Conservation (phyloP, 2,329 filamentous ascomycete genomes). For the Colletotrichum sp. region DNA sequence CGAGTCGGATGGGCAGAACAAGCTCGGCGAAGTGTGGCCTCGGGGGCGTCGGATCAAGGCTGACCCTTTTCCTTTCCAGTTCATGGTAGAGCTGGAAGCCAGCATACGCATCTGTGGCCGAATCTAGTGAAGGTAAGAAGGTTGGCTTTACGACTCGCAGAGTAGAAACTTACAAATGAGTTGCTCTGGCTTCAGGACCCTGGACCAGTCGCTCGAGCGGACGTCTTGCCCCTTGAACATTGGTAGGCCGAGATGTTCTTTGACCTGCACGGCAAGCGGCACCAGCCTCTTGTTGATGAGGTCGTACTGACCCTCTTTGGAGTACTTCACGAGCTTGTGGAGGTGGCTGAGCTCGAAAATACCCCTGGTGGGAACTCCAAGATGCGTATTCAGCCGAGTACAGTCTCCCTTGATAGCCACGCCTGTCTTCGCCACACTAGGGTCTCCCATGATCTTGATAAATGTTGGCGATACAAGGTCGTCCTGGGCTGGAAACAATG, state of each 20-base stretch:
- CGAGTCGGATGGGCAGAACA: constrained; percentile 65
- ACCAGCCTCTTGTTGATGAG: constrained; percentile 72
- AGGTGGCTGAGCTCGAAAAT: constrained; percentile 85
- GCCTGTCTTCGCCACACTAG: constrained; percentile 74
- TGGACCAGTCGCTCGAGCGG: constrained; percentile 77
- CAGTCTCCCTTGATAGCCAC: constrained; percentile 77
- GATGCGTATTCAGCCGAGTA: constrained; percentile 69
- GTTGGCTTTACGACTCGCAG: neutral
- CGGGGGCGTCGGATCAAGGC: constrained; percentile 73
- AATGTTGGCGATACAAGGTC: constrained; percentile 76
- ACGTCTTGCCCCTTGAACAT: constrained; percentile 76
- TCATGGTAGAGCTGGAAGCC: constrained; percentile 74
- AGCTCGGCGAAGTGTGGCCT: constrained; percentile 73
- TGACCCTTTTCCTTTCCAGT: constrained; percentile 71
- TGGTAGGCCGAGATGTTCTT: constrained; percentile 74
- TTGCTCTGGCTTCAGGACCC: constrained; percentile 66
- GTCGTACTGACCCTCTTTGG: constrained; percentile 50
- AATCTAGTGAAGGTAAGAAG: constrained; percentile 56
- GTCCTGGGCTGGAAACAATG: constrained; percentile 57
- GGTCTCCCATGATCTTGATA: constrained; percentile 73
- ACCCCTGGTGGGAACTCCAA: constrained; percentile 69
- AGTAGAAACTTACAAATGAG: constrained; percentile 63
- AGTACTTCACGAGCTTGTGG: constrained; percentile 77
- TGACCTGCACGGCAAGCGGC: constrained; percentile 70
- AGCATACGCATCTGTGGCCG: constrained; percentile 85